phyloP scores from a whole-genome alignment of 2,329 filamentous ascomycete genomes.

The Podosphaera xanthii region DNA sequence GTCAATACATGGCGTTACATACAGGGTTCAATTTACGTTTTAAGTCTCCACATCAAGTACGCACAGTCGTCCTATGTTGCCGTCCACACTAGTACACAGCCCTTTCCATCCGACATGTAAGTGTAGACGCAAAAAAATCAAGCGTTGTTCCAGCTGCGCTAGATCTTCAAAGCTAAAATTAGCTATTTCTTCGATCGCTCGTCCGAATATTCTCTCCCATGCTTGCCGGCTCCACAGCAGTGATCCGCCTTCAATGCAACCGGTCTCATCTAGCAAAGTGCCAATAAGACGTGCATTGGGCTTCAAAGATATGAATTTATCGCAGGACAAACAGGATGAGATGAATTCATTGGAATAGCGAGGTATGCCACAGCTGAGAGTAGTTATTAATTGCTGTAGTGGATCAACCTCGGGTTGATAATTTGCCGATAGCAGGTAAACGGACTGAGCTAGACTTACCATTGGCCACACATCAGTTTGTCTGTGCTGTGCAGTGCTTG shows the following conservation, averaged over 20 bases:
- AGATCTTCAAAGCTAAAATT: constrained; percentile 19
- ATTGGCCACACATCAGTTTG: constrained; percentile 21
- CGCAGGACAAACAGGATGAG: constrained; percentile 20
- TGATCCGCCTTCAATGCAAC: constrained; percentile 25
- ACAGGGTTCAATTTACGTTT: neutral
- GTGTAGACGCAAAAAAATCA: constrained; percentile 28
- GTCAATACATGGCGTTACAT: neutral
- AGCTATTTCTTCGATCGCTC: constrained; percentile 20
- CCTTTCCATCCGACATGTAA: constrained; percentile 32
- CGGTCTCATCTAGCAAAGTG: constrained; percentile 29
- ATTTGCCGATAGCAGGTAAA: neutral
- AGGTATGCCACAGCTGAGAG: constrained; percentile 26
- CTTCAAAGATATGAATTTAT: constrained; percentile 11
- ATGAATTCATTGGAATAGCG: constrained; percentile 26
- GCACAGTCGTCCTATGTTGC: constrained; percentile 17
- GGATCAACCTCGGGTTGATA: neutral
- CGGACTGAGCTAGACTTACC: constrained; percentile 14
- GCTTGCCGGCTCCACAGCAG: constrained; percentile 28
- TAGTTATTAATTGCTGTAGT: constrained; percentile 1
- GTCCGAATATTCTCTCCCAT: constrained; percentile 27
- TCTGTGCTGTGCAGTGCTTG: constrained; percentile 9
- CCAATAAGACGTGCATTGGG: constrained; percentile 22
- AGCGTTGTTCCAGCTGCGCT: constrained; percentile 25
- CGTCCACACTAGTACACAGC: constrained; percentile 11
- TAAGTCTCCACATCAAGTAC: constrained; percentile 18